Percentiles rank a stretch among this genome's conserved stretches.
Conservation (phyloP, 805 yeast species). For the Ogataea neopini region DNA sequence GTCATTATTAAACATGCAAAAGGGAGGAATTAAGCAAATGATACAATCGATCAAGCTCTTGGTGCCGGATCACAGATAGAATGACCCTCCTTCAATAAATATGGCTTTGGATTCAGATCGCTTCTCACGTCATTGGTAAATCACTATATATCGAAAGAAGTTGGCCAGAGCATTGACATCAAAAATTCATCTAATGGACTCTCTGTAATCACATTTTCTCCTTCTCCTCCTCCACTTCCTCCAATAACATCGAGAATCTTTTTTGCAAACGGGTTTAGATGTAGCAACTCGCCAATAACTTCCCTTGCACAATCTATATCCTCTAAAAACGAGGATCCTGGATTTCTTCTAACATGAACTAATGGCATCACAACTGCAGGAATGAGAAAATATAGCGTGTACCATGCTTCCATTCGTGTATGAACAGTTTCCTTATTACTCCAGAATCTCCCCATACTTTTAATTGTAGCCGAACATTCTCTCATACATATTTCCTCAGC, state of each 20-base stretch:
- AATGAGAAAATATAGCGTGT: constrained; percentile 18
- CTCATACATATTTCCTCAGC: constrained; percentile 16
- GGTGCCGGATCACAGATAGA: no score
- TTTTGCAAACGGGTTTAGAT: constrained; percentile 12
- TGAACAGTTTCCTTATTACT: constrained; percentile 2
- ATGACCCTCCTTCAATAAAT: no score
- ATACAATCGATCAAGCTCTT: no score
- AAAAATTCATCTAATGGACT: constrained; percentile 12
- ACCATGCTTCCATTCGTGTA: constrained; percentile 23
- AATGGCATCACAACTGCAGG: constrained; percentile 22
- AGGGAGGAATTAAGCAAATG: no score
- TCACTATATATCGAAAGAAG: constrained; percentile 15
- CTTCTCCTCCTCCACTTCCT: neutral
- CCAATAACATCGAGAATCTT: constrained; percentile 15
- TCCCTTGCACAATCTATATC: neutral
- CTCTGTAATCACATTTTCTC: neutral
- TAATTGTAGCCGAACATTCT: constrained; percentile 16
- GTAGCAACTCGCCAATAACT: neutral
- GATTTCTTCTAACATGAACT: constrained; percentile 15
- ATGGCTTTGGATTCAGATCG: no score
- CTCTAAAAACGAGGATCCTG: constrained; percentile 4
- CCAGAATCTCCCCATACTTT: constrained; percentile 18
- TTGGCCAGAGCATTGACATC: constrained; percentile 20
- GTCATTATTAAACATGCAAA: no score
- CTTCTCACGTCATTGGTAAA: no score